Evolutionary conservation across 2,329 filamentous ascomycete genomes (phyloP).

Genomic region (Trichoderma sp.): DNA sequence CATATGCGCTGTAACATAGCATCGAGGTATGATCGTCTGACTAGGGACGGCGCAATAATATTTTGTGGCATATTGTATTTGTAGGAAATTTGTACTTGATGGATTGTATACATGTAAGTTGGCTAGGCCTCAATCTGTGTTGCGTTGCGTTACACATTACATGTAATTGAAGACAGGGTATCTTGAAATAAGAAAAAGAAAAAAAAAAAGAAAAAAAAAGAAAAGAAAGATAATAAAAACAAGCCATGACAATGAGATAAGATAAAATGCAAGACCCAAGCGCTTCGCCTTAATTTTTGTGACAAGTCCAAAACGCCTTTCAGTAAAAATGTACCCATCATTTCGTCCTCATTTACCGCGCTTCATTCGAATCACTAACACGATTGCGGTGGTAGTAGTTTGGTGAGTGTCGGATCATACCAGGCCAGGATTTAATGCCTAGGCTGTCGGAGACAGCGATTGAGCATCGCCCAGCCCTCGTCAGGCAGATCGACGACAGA

Average conservation of each 20-base stretch:
- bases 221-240: not conserved
- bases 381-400: not conserved
- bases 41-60: not conserved
- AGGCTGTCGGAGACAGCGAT: slow-evolving; percentile 28
- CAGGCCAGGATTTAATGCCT: not conserved
- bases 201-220: not conserved
- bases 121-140: slow-evolving; percentile 4
- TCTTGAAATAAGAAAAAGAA: not conserved
- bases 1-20: not conserved
- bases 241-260: not conserved
- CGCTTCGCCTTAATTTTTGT: not conserved
- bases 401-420: not conserved
- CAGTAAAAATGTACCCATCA: not conserved
- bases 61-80: not conserved
- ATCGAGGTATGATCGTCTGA: not conserved
- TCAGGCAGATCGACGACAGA: slow-evolving; percentile 37
- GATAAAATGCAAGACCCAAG: not conserved
- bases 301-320: slow-evolving; percentile 5
- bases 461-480: slow-evolving; percentile 36
- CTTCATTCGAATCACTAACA: not conserved
- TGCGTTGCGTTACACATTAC: not conserved
- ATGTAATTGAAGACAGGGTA: slow-evolving; percentile 16
- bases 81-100: not conserved
- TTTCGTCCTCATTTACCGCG: slow-evolving; percentile 5
- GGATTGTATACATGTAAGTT: not conserved